phyloP scores from a whole-genome alignment of 345 rosid genomes.

The Eucalyptus microcorys region DNA sequence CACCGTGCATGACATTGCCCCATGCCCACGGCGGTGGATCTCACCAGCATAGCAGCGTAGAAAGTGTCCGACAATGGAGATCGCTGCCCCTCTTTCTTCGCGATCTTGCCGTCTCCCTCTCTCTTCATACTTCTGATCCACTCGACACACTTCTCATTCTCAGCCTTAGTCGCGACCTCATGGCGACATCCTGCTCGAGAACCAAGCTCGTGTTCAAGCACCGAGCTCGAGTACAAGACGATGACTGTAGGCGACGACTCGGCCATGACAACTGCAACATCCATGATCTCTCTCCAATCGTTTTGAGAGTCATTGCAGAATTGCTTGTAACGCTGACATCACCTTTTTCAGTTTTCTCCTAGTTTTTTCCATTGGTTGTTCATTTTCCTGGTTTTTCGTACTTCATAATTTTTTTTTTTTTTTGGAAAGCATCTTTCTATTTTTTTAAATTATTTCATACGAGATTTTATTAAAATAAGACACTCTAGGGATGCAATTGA shows the following conservation, averaged over 20 bases:
- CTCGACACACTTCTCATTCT: not conserved
- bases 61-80: no score
- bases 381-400: not conserved
- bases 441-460: not conserved
- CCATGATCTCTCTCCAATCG: not conserved
- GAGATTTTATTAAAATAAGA: not conserved
- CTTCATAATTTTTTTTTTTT: no score
- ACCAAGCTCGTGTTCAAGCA: not conserved
- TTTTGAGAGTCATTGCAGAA: no score
- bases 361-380: not conserved
- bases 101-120: not conserved
- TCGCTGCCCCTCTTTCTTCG: no score
- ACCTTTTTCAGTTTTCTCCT: not conserved
- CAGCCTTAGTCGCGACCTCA: not conserved
- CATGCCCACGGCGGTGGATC: no score
- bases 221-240: not conserved
- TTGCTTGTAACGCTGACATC: not conserved
- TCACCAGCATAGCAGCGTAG: no score
- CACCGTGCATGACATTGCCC: no score
- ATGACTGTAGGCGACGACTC: accelerated
- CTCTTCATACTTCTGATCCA: not conserved
- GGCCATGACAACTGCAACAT: not conserved
- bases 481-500: not conserved
- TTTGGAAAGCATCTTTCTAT: not conserved
- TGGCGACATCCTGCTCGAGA: not conserved